phyloP scores from a whole-genome alignment of 306 rosid species.

The Acmispon strigosus region DNA sequence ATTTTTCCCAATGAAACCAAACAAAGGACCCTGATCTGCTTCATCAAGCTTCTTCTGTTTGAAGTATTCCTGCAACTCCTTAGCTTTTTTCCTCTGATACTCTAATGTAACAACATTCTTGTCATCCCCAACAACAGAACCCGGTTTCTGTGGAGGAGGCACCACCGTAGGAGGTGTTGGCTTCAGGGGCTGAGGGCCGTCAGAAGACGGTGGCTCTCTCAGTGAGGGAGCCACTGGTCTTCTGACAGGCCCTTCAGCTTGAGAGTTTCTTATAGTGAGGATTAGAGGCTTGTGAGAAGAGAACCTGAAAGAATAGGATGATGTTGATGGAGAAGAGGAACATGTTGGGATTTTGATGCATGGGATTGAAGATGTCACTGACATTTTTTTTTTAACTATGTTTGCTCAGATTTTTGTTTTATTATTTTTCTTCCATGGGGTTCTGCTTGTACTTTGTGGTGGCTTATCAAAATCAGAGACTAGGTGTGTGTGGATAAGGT shows the following conservation, averaged over 20 bases:
- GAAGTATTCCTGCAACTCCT: conserved; percentile 86
- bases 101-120: conserved; percentile 60
- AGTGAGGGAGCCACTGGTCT: conserved; percentile 70
- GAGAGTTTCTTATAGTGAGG: conserved; percentile 55
- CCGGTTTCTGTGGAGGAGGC: conserved; percentile 19
- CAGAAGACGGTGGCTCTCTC: conserved; percentile 43
- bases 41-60: conserved; percentile 86
- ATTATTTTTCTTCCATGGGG: conserved; percentile 31
- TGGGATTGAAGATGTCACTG: conserved; percentile 60
- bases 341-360: conserved; percentile 52
- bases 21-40: conserved; percentile 69
- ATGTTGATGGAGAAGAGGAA: conserved; percentile 38
- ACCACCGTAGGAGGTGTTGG: conserved; percentile 29
- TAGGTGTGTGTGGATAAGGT: conserved; percentile 55
- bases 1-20: conserved; percentile 77
- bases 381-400: conserved; percentile 42
- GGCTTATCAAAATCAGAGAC: conserved; percentile 37
- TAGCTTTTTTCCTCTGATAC: conserved; percentile 84
- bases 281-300: conserved; percentile 29
- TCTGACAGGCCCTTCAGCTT: conserved; percentile 81
- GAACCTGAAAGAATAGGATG: conserved; percentile 27
- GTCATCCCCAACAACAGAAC: conserved; percentile 25
- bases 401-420: not conserved
- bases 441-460: conserved; percentile 21
- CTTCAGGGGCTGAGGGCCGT: conserved; percentile 33